phyloP scores from a whole-genome alignment of 169 alveolate species.

The Eimeria falciformis region DNA sequence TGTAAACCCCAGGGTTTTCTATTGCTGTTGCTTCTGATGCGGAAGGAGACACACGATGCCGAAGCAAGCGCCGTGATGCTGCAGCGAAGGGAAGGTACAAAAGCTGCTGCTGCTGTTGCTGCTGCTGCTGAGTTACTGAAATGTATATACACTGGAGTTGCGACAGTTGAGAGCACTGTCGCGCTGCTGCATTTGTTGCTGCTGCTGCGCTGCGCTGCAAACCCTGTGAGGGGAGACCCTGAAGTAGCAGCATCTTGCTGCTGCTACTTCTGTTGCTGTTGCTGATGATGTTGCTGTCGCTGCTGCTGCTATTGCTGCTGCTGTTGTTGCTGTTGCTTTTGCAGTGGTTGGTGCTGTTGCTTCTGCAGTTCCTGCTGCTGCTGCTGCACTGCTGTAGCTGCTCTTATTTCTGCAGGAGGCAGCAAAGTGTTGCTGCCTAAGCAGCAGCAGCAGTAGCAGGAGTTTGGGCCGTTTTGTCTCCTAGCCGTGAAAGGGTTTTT shows the following conservation, averaged over 20 bases:
- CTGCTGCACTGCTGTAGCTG: not conserved
- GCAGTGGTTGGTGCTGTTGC: no score
- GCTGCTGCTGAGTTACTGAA: no score
- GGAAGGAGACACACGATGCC: conserved; percentile 12
- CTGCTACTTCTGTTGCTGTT: no score
- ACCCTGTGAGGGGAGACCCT: no score
- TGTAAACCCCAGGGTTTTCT: conserved; percentile 1
- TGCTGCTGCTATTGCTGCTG: conserved; percentile 7
- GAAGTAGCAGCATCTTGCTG: not conserved
- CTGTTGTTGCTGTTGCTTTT: not conserved
- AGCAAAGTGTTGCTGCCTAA: no score
- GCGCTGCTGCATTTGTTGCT: not conserved
- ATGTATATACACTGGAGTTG: no score
- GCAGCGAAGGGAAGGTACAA: conserved; percentile 8
- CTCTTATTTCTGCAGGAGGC: no score
- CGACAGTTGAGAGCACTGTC: no score
- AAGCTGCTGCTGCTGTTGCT: not conserved
- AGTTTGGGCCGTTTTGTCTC: no score
- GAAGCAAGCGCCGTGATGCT: not conserved
- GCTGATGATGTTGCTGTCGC: no score
- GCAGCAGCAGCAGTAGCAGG: not conserved
- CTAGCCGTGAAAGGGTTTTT: no score
- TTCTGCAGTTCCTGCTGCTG: no score
- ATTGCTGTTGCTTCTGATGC: not conserved
- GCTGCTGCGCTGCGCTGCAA: not conserved